phyloP scores from a whole-genome alignment of 2,329 filamentous ascomycete species.

The Colletotrichum eremochloae region DNA sequence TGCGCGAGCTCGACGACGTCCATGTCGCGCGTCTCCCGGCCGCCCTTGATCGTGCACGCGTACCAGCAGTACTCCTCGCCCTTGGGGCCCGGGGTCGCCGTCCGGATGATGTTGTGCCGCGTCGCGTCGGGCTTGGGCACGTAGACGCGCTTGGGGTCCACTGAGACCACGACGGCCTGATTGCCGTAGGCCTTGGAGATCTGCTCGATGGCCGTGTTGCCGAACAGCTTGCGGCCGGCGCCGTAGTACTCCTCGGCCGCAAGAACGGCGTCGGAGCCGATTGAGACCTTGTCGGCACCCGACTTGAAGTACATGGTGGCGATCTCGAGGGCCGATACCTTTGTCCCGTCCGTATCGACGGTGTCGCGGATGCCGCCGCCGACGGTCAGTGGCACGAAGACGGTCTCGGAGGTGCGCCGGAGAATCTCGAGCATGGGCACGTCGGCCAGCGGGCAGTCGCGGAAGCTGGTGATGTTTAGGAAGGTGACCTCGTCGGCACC shows the following conservation, averaged over 20 bases:
- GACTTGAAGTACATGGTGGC: slow-evolving; percentile 98
- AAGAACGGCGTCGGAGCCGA: slow-evolving; percentile 93
- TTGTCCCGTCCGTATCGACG: slow-evolving; percentile 86
- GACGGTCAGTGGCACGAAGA: slow-evolving; percentile 96
- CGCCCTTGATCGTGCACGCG: slow-evolving; percentile 96
- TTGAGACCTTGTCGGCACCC: slow-evolving; percentile 97
- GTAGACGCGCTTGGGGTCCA: slow-evolving; percentile 94
- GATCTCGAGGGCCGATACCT: slow-evolving; percentile 90
- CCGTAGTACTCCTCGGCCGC: slow-evolving; percentile 93
- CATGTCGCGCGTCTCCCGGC: slow-evolving; percentile 91
- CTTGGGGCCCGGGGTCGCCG: slow-evolving; percentile 75
- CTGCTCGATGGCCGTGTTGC: slow-evolving; percentile 92
- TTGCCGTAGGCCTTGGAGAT: slow-evolving; percentile 95
- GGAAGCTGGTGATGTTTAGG: slow-evolving; percentile 97
- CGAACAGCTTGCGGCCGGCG: slow-evolving; percentile 75
- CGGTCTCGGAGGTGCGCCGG: slow-evolving; percentile 85
- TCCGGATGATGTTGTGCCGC: slow-evolving; percentile 80
- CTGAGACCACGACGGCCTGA: slow-evolving; percentile 95
- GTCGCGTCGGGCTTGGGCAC: slow-evolving; percentile 79
- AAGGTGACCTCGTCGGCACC: slow-evolving; percentile 98
- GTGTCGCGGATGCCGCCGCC: slow-evolving; percentile 96
- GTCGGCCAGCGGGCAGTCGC: slow-evolving; percentile 92
- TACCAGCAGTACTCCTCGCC: slow-evolving; percentile 94
- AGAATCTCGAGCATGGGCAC: slow-evolving; percentile 96
- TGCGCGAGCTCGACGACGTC: slow-evolving; percentile 90